phyloP scores from a whole-genome alignment of 306 rosid species.

The Psophocarpus tetragonolobus region DNA sequence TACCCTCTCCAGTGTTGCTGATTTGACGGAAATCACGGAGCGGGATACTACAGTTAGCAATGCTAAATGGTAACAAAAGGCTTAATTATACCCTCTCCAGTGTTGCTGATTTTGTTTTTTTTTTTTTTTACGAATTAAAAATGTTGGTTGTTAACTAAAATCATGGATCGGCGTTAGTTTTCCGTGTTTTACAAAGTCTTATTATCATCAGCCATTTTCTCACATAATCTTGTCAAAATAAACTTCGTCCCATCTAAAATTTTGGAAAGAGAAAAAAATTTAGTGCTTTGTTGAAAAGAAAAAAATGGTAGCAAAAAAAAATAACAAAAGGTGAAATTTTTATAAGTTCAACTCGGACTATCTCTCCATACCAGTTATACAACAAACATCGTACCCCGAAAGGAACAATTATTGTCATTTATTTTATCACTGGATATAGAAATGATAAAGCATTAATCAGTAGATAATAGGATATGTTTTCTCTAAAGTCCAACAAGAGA shows the following conservation, averaged over 20 bases:
- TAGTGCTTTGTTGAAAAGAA: no score
- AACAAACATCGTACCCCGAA: neutral
- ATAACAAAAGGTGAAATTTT: neutral
- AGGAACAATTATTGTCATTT: slow-evolving; percentile 3
- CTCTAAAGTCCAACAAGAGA: slow-evolving; percentile 5
- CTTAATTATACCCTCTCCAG: no score
- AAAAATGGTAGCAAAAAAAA: no score
- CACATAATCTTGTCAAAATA: neutral
- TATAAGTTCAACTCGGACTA: neutral
- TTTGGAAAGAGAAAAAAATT: neutral
- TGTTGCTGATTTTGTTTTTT: neutral
- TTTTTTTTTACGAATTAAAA: neutral
- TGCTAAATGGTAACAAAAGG: neutral
- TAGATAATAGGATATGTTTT: slow-evolving; percentile 7
- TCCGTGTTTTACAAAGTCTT: neutral
- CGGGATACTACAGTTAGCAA: neutral
- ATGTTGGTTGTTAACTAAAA: neutral
- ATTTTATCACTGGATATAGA: neutral
- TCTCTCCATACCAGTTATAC: neutral
- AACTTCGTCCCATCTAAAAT: neutral
- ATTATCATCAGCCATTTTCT: neutral
- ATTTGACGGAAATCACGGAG: neutral
- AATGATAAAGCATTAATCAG: slow-evolving; percentile 3
- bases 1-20: no score
- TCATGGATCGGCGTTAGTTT: neutral